Evolutionary conservation across 139 green algal species (phyloP).

Genomic region (Chlamydomonas schloesseri): DNA sequence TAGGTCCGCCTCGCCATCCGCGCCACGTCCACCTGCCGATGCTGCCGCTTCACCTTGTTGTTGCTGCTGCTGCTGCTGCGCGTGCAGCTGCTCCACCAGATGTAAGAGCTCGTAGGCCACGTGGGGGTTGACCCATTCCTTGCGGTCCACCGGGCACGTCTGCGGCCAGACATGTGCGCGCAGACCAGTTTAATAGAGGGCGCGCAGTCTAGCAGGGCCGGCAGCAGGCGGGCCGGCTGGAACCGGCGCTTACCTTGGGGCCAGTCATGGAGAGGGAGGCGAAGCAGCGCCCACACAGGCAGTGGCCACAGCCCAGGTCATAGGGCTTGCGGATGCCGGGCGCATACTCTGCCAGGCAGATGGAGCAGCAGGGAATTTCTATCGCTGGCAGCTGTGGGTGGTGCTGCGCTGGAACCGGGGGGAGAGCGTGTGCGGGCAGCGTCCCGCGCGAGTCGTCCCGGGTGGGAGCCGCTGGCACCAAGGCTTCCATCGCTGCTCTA

Average conservation of each 20-base stretch:
- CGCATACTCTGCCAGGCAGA: slow-evolving; percentile 13
- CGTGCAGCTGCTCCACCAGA: slow-evolving; percentile 6
- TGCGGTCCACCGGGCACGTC: slow-evolving; percentile 11
- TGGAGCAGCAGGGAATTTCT: background rate
- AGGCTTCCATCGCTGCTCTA: no score
- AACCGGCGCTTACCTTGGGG: background rate
- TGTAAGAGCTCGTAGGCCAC: slow-evolving; percentile 7
- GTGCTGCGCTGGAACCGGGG: no score
- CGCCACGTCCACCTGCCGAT: background rate
- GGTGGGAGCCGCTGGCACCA: no score
- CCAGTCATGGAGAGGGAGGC: background rate
- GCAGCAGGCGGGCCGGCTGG: no score
- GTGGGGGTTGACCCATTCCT: slow-evolving; percentile 6
- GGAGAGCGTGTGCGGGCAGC: no score
- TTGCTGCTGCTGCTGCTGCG: no score
- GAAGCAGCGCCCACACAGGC: slow-evolving; percentile 22
- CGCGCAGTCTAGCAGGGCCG: no score
- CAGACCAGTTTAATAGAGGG: no score
- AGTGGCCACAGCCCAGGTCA: slow-evolving; percentile 31
- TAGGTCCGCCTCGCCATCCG: background rate
- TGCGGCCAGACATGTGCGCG: no score
- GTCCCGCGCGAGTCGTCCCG: no score
- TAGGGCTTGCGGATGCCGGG: background rate
- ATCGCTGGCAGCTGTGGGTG: background rate
- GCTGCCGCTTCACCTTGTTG: no score